Conservation (phyloP, 1,284 basidiomycete species). For the Sphaerobolus stellatus region DNA sequence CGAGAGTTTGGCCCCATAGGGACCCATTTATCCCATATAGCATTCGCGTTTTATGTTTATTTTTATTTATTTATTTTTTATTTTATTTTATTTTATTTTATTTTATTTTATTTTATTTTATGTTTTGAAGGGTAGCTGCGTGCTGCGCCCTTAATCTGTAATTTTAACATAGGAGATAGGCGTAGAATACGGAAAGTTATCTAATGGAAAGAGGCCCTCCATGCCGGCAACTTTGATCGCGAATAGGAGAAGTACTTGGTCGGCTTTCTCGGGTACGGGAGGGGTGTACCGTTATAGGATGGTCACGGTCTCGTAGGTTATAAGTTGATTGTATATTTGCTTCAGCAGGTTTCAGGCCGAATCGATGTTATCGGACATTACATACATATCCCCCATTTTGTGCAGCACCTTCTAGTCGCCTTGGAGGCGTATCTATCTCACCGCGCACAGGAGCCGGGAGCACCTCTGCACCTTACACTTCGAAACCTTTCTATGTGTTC, state of each 20-base stretch:
- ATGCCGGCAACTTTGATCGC: conserved; percentile 92
- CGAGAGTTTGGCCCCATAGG: conserved; percentile 94
- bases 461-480: no score
- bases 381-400: no score
- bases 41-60: no score
- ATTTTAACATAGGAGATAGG: conserved; percentile 93
- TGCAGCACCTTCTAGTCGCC: no score
- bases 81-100: no score
- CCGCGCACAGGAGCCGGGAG: no score
- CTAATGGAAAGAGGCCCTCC: conserved; percentile 75
- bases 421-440: no score
- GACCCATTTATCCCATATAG: no score
- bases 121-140: conserved; percentile 90
- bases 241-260: conserved; percentile 77
- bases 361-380: conserved; percentile 98
- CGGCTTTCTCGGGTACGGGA: conserved; percentile 67
- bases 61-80: no score
- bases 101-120: no score
- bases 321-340: conserved; percentile 89
- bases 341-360: conserved; percentile 89
- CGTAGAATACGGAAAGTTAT: conserved; percentile 66
- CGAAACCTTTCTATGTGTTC: no score
- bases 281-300: conserved; percentile 59
- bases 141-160: conserved; percentile 90
- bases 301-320: conserved; percentile 85